Base-by-base conservation (phyloP, 495 filamentous ascomycete genomes). In the Aspergillus olivimuriae region DNA sequence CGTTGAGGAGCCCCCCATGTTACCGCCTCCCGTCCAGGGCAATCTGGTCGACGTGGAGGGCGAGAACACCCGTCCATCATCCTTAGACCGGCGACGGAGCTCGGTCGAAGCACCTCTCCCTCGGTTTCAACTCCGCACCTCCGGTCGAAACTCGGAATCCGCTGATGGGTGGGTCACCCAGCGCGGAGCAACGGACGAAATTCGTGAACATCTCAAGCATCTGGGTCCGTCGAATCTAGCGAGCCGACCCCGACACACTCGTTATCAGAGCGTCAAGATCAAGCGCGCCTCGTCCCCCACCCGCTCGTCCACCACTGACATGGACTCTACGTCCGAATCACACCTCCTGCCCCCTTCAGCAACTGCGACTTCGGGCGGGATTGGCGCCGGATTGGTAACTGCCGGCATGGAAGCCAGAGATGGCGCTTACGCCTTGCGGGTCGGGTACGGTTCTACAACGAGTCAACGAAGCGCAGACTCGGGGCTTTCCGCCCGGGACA, bases 171-270 rank as follows among this genome's bases (percentile, higher is more conserved):
- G 60, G 46, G 44, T 73, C 34, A 65, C 62, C 4, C 62, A 69
- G 46, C 49, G 64, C 18, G 61, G 65, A 14, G 51, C 63, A 23
- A 70, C 67, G 1, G 68, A 73, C 39, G 87, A 95, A 37, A 78
- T 95, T 44, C 76, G 75, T 36, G 80, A 89, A 50, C 90, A 95
- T 47, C 70, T 96, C 9, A 92, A 87, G 53, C 85, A 92, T 53
- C 80, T 98, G 2, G 92, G 94, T 0, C 92, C 92, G 0, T 94
- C 88, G 2, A 98, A 98, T 53, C 76, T 85, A 12, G 94, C 92
- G 2, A 86, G 79, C 40, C 79, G 85, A 26, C 92, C 92, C 3
- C 82, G 84, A 48, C 70, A 77, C 41, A 95, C 92, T 2, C 82
- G 83, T n/a, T 91, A 88, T 46, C 83, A 82, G 23, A 82, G 80